These are phyloP conservation scores for Ophiostoma piceae DNA, from an alignment of 2,329 filamentous ascomycete species.

Conservation along the genomic window DNA sequence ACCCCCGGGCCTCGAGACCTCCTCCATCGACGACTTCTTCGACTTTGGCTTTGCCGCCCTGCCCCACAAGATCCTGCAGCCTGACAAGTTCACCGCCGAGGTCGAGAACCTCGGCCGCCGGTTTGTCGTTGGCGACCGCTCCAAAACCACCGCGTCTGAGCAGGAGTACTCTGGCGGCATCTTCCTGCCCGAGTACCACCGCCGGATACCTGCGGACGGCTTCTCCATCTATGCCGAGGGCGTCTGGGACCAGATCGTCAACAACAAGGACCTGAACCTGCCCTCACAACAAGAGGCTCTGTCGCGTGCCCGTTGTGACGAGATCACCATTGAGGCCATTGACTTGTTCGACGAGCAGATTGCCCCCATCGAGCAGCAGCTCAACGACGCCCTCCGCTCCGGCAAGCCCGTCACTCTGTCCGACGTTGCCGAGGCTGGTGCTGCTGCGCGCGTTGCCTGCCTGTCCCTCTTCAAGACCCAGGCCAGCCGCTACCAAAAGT, in stretches of 20 bases:
- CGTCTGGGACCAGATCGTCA: conserved; percentile 97
- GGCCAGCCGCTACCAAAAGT: conserved; percentile 94
- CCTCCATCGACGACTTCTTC: conserved; percentile 93
- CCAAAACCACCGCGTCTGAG: conserved; percentile 47
- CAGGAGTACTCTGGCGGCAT: conserved; percentile 73
- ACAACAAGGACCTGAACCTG: conserved; percentile 96
- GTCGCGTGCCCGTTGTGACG: conserved; percentile 95
- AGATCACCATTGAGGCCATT: conserved; percentile 87
- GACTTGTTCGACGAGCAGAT: conserved; percentile 78
- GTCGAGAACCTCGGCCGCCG: conserved; percentile 73
- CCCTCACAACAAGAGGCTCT: conserved; percentile 95
- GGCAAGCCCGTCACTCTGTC: conserved; percentile 69
- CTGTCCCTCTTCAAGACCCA: conserved; percentile 83
- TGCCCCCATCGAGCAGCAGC: conserved; percentile 76
- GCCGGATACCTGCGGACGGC: conserved; percentile 93
- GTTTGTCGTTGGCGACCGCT: conserved; percentile 73
- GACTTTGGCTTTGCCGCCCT: conserved; percentile 96
- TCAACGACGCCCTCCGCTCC: conserved; percentile 66
- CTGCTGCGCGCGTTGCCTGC: conserved; percentile 63
- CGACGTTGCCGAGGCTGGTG: conserved; percentile 70
- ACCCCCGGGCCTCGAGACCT: conserved; percentile 78
- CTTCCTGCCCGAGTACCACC: conserved; percentile 90
- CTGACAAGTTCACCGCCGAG: conserved; percentile 79
- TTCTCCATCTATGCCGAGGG: conserved; percentile 90
- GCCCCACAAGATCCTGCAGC: conserved; percentile 94